Percentiles rank a stretch among this genome's conserved stretches.
Conservation (phyloP, 73 alveolate genomes). For the Tetrahymena malaccensis region DNA sequence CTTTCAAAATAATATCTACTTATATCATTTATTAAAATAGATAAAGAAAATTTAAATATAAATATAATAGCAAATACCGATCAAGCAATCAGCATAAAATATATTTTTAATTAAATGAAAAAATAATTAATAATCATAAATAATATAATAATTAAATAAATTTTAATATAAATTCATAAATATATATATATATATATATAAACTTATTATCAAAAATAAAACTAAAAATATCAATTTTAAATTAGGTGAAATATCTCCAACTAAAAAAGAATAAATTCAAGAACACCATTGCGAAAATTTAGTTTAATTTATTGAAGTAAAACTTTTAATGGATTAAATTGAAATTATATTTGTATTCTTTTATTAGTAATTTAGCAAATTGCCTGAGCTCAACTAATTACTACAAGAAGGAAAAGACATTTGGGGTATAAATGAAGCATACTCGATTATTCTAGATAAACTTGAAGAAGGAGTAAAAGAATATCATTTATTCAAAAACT, state of each 20-base stretch:
- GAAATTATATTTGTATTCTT: not conserved
- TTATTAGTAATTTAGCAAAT: not conserved
- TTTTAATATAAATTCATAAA: too few species aligned
- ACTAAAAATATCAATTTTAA: not conserved
- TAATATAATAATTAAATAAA: too few species aligned
- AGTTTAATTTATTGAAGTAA: not conserved
- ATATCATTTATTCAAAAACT: not conserved
- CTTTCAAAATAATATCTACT: too few species aligned
- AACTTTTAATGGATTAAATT: not conserved
- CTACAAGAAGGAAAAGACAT: not conserved
- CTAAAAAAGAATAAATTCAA: not conserved
- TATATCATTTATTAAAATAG: too few species aligned
- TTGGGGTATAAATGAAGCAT: not conserved
- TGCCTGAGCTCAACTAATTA: not conserved
- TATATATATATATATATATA: too few species aligned
- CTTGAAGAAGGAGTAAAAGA: not conserved
- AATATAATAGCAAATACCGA: too few species aligned
- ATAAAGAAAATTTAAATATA: too few species aligned
- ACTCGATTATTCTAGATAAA: not conserved
- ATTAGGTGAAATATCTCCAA: constrained; percentile 3
- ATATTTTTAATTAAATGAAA: too few species aligned
- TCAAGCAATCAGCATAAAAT: too few species aligned
- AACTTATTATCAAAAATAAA: too few species aligned
- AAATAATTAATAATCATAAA: too few species aligned
- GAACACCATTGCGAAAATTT: not conserved